Conservation (phyloP, 2,329 filamentous ascomycete species). For the Epichloe glyceriae region DNA sequence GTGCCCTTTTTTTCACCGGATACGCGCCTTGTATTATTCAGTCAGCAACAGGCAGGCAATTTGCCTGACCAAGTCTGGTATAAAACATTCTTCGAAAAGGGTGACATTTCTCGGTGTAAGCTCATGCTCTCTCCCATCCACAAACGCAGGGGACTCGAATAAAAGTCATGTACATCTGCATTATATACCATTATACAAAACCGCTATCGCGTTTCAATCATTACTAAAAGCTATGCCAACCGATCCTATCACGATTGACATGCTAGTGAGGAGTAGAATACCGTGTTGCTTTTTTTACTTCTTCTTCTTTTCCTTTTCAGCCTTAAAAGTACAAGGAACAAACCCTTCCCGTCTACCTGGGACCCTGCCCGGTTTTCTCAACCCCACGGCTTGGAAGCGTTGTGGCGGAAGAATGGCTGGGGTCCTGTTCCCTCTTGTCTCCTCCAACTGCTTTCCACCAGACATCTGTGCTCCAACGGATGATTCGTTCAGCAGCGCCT, state of each 20-base stretch:
- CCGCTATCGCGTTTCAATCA: constrained; percentile 6
- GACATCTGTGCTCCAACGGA: constrained; percentile 83
- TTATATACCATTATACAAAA: constrained; percentile 2
- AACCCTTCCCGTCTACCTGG: not conserved
- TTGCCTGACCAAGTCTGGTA: too few relatives aligned
- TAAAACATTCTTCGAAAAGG: too few relatives aligned
- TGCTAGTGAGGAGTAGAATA: constrained; percentile 7
- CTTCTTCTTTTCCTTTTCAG: constrained; percentile 1
- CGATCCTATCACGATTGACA: not conserved
- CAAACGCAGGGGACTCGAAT: not conserved
- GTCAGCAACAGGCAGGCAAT: too few relatives aligned
- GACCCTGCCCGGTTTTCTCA: not conserved
- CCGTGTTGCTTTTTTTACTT: not conserved
- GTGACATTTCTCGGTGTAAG: too few relatives aligned
- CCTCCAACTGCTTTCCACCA: constrained; percentile 86
- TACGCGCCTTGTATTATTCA: too few relatives aligned
- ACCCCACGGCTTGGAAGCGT: constrained; percentile 9
- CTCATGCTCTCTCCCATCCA: too few relatives aligned
- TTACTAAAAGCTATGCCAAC: constrained; percentile 9
- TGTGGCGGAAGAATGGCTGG: constrained; percentile 20
- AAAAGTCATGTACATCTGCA: not conserved
- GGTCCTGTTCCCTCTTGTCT: constrained; percentile 38
- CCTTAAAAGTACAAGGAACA: not conserved
- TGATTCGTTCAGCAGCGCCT: constrained; percentile 65
- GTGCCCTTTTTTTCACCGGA: too few relatives aligned